Percentiles rank a stretch among this genome's conserved stretches.
Evolutionary conservation across 805 yeast genomes (phyloP).

Genomic region (Myxozyma monticola): DNA sequence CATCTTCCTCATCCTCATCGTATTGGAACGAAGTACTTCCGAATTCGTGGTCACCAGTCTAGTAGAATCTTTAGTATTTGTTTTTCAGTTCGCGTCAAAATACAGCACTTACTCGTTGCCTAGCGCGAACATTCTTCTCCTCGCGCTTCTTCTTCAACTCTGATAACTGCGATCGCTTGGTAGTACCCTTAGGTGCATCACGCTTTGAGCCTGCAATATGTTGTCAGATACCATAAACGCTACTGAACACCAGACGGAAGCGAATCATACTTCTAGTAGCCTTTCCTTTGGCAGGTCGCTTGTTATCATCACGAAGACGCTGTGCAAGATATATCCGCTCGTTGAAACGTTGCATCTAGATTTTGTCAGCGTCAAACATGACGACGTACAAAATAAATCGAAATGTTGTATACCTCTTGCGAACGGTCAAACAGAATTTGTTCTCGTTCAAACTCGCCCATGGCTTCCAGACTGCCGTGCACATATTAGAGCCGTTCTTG

Average conservation of each 20-base stretch:
- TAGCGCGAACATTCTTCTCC: slow-evolving; percentile 43
- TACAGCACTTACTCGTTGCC: slow-evolving; percentile 11
- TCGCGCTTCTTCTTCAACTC: slow-evolving; percentile 77
- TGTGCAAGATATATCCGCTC: slow-evolving; percentile 82
- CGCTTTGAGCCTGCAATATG: slow-evolving; percentile 39
- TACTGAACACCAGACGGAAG: not conserved
- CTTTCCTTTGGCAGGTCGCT: slow-evolving; percentile 33
- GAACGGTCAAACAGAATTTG: slow-evolving; percentile 86
- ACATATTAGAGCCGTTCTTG: too few relatives aligned
- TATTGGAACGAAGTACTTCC: slow-evolving; percentile 47
- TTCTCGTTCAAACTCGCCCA: slow-evolving; percentile 94
- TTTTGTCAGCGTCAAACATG: too few relatives aligned
- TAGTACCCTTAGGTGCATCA: slow-evolving; percentile 43
- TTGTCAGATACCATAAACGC: slow-evolving; percentile 24
- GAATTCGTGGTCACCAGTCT: slow-evolving; percentile 42
- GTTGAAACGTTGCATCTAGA: slow-evolving; percentile 69
- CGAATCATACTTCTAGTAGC: slow-evolving; percentile 26
- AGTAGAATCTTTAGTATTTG: slow-evolving; percentile 13
- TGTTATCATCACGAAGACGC: slow-evolving; percentile 65
- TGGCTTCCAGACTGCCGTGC: slow-evolving; percentile 46
- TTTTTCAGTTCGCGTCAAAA: not conserved
- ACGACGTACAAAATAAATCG: too few relatives aligned
- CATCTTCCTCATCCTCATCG: slow-evolving; percentile 44
- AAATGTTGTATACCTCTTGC: slow-evolving; percentile 64
- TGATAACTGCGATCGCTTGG: slow-evolving; percentile 57